Evolutionary conservation across 176 grass and related monocot genomes (phyloP).

Genomic region (Puya raimondii): DNA sequence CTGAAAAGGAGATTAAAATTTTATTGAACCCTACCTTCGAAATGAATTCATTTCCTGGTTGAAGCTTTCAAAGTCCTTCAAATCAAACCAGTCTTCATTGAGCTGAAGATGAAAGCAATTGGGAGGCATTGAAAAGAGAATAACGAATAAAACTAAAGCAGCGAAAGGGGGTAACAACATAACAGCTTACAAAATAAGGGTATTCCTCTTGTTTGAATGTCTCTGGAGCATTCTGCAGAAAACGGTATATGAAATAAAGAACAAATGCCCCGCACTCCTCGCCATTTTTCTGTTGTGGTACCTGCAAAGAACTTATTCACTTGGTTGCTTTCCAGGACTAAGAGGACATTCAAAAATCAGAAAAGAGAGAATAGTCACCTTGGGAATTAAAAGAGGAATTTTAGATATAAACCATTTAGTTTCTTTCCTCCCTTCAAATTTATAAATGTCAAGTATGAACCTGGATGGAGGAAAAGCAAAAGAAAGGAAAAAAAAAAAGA

Average conservation of each 20-base stretch:
- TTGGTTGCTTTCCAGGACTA: constrained; percentile 5
- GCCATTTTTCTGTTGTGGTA: constrained; percentile 70
- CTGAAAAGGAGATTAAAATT: constrained; percentile 3
- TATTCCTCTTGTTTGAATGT: constrained; percentile 51
- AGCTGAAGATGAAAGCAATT: constrained; percentile 20
- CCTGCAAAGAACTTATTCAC: constrained; percentile 37
- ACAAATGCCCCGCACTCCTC: constrained; percentile 86
- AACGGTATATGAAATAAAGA: constrained; percentile 68
- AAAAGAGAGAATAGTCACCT: constrained; percentile 32
- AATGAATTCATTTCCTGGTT: constrained; percentile 43
- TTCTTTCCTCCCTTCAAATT: constrained; percentile 59
- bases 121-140: constrained; percentile 13
- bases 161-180: background rate
- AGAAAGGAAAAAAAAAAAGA: constrained; percentile 8
- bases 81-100: constrained; percentile 51
- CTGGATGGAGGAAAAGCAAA: constrained; percentile 28
- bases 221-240: constrained; percentile 42
- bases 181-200: constrained; percentile 19
- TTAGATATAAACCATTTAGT: constrained; percentile 42
- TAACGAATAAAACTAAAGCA: background rate
- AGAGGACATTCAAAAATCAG: constrained; percentile 10
- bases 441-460: constrained; percentile 69
- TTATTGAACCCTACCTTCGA: constrained; percentile 31
- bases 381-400: constrained; percentile 64
- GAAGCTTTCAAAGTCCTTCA: constrained; percentile 55